Evolutionary conservation across 2,329 filamentous ascomycete species (phyloP).

Genomic region (Aspergillus puulaauensis): DNA sequence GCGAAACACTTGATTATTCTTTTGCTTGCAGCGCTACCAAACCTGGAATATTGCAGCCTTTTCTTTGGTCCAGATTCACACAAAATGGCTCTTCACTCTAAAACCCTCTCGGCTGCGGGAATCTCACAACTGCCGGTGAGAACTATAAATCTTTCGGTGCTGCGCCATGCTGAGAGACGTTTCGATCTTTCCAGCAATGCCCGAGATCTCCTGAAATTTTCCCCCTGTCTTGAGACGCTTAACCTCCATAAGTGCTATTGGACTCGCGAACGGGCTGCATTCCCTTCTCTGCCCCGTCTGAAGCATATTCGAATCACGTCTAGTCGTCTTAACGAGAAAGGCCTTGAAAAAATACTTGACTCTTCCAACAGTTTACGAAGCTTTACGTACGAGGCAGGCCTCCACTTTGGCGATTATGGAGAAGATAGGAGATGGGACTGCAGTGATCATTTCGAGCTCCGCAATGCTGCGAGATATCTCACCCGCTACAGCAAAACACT

Average conservation of each 20-base stretch:
- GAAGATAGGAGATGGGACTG: not conserved
- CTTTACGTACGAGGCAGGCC: slow-evolving; percentile 6
- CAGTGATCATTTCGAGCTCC: not conserved
- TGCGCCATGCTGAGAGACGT: not conserved
- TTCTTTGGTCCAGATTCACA: not conserved
- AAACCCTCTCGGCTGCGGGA: not conserved
- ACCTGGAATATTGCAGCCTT: slow-evolving; percentile 11
- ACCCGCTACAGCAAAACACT: not conserved
- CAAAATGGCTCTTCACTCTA: not conserved
- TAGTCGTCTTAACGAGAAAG: not conserved
- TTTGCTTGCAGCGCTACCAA: slow-evolving; percentile 8
- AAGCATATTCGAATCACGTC: slow-evolving; percentile 4
- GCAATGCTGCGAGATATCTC: not conserved
- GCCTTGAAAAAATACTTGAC: not conserved
- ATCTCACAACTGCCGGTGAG: not conserved
- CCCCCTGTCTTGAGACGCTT: slow-evolving; percentile 3
- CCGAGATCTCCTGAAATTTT: not conserved
- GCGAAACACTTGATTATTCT: slow-evolving; percentile 2
- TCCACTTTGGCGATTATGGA: not conserved
- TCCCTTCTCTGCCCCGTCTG: slow-evolving; percentile 7
- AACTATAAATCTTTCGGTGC: not conserved
- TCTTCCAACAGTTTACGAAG: slow-evolving; percentile 3
- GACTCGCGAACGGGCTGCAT: not conserved
- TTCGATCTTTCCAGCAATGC: not conserved
- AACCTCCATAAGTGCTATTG: slow-evolving; percentile 9